Base-by-base conservation (phyloP, 1,284 basidiomycete species). In the Leucoagaricus sp. region DNA sequence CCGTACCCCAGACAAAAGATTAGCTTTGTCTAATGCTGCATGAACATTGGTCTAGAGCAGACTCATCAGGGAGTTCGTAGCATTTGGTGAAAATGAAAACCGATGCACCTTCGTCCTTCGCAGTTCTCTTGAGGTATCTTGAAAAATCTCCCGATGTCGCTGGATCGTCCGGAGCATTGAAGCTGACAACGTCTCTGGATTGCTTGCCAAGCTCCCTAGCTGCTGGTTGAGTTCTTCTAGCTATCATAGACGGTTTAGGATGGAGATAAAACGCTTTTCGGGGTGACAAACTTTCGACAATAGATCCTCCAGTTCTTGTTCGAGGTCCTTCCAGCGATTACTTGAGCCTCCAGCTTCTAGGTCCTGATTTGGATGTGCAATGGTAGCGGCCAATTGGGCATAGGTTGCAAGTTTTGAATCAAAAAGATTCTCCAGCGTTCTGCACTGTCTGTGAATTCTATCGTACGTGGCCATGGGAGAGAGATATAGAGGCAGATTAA, bases 371-470 rank as follows among this genome's bases (percentile, higher is more conserved):
- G 74, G 75, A 50, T 79, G 82, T 0, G 87, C 83, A 60, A 96
- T 85, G 25, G 84, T 82, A 2, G 89, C 84, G 3, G 91, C 93
- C 33, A 97, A 79, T 61, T 91, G 89, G 21, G 92, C 87, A 72
- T 98, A 98, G 6, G 91, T 80, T 0, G 93, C 93, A 19, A 98
- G 81, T 71, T 97, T 95, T 33, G 91, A 80, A 69, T 97, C 93
- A 63, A 98, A 90, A 25, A 94, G 83, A 41, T 92, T 89, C 71
- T 97, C 94, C 29, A 97, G 85, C 6, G 93, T 94, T 64, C 94
- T 82, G 69, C 92, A 94, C 74, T 96, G 93, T 60, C 93, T 79
- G 65, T 95, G 89, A 38, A 93, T 75, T 55, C 85, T 81, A 64
- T 93, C 91, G 72, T 91, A 92, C 60, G 77, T 84, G 50, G 86